Base-by-base conservation (phyloP, 331 rosid species). In the Telfairia occidentalis region DNA sequence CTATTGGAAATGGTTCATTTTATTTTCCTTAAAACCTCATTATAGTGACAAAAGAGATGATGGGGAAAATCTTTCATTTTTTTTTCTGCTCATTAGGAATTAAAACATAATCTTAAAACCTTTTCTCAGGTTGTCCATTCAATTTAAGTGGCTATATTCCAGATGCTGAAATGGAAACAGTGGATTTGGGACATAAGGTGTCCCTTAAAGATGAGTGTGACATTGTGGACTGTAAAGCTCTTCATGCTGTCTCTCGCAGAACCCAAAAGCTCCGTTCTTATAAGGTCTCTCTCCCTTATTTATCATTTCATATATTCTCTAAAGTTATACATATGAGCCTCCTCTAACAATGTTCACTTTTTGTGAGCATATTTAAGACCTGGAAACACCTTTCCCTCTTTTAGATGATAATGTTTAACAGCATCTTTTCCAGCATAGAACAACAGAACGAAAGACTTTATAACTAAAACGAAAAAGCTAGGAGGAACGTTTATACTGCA, bases 261-360 rank as follows among this genome's bases (percentile, higher is more conserved):
- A 59, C 75, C 66, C 92, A 70, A 85, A 88, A 80, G 78, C 89
- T 81, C 73, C 80, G 89, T 79, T 91, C 98, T 7, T 95, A 88
- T 82, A 90, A 74, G 97, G 98, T 91, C 83, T 42, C 53, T 55
- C n/a, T 37, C 64, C 28, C 71, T 30, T 37, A 21, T 26, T 42
- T 32, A 3, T 13, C 15, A 45, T 6, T 30, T 19, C 75, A 42
- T 30, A 16, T 65, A 65, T 7, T 2, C 8, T 65, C 72, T 37
- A 38, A 11, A 65, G 48, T 64, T 64, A 64, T 10, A 35, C 43
- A 63, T 64, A 34, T 34, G 48, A n/a, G 69, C 43, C 43, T 54
- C 61, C 61, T 63, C 71, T 32, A 34, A 3, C 71, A 63, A 35
- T n/a, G 15, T n/a, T 35, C 13, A 32, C 29, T 35, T 16, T 63